Conservation (phyloP, 2,329 filamentous ascomycete species). For the Dendrostoma leiphaemia region DNA sequence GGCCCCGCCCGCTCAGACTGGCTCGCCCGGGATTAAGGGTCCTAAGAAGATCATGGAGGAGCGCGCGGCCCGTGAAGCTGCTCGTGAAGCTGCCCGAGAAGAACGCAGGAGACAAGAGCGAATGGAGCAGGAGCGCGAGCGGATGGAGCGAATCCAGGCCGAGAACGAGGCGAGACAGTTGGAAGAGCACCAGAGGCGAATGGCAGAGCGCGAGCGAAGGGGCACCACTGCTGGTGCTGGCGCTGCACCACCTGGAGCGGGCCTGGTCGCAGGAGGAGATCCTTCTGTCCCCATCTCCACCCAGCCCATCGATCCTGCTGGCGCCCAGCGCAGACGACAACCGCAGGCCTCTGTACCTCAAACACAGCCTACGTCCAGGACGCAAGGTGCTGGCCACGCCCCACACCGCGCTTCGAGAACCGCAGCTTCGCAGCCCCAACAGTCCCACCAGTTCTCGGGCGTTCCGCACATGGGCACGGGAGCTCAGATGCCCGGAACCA, state of each 20-base stretch:
- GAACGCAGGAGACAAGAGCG: conserved; percentile 46
- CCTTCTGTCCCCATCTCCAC: conserved; percentile 23
- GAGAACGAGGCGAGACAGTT: conserved; percentile 54
- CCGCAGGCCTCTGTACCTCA: conserved; percentile 22
- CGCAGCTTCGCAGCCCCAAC: conserved; percentile 25
- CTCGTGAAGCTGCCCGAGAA: conserved; percentile 66
- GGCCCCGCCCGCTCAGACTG: conserved; percentile 48
- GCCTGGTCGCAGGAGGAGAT: conserved; percentile 23
- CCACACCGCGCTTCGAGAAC: conserved; percentile 22
- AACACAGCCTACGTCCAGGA: conserved; percentile 18
- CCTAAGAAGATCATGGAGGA: conserved; percentile 92
- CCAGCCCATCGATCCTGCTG: conserved; percentile 31
- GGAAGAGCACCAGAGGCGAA: conserved; percentile 55
- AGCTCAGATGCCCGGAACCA: conserved; percentile 12
- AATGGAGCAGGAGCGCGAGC: conserved; percentile 66
- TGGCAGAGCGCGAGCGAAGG: conserved; percentile 65
- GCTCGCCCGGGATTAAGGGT: conserved; percentile 70
- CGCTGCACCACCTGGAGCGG: conserved; percentile 30
- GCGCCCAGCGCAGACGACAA: conserved; percentile 32
- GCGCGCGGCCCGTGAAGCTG: conserved; percentile 73
- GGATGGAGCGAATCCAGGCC: conserved; percentile 56
- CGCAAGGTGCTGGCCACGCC: conserved; percentile 18
- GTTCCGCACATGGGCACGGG: conserved; percentile 5
- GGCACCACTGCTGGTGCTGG: conserved; percentile 48
- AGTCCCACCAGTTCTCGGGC: conserved; percentile 25